Conservation (phyloP, 1,139 yeast species). For the Magnusiomyces sp. region DNA sequence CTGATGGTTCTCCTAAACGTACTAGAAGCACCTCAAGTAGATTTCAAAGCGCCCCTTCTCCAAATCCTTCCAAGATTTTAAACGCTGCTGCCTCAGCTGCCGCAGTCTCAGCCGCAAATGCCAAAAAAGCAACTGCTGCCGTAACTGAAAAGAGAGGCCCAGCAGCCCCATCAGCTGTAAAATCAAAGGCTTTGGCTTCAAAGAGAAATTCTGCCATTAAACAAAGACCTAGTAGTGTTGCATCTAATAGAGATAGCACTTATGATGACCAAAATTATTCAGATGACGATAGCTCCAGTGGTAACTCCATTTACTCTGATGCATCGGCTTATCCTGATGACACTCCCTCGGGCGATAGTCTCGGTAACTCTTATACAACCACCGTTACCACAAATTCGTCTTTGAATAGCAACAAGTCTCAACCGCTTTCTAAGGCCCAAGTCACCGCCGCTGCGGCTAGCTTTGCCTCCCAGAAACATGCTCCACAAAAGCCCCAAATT, state of each 20-base stretch:
- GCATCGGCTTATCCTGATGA: slow-evolving; percentile 19
- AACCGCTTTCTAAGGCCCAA: background rate
- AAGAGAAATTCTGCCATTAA: background rate
- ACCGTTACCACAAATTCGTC: background rate
- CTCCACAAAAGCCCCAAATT: background rate
- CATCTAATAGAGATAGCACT: background rate
- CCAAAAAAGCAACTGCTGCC: background rate
- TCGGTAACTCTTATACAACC: background rate
- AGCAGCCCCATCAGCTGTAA: slow-evolving; percentile 9
- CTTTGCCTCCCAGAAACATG: slow-evolving; percentile 3
- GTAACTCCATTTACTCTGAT: slow-evolving; percentile 25
- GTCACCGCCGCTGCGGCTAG: slow-evolving; percentile 4
- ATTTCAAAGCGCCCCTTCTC: background rate
- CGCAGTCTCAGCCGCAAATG: background rate
- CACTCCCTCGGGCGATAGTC: background rate
- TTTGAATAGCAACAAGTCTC: background rate
- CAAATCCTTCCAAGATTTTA: background rate
- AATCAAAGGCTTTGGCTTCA: slow-evolving; percentile 8
- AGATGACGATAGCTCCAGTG: slow-evolving; percentile 21
- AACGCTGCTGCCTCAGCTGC: background rate
- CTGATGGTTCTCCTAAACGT: background rate
- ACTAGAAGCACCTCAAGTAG: background rate
- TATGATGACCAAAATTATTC: background rate
- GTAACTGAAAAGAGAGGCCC: background rate
- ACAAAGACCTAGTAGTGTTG: background rate